These are phyloP conservation scores for Cephaloascus albidus DNA, from an alignment of 805 yeast genomes.

Conservation along the genomic window DNA sequence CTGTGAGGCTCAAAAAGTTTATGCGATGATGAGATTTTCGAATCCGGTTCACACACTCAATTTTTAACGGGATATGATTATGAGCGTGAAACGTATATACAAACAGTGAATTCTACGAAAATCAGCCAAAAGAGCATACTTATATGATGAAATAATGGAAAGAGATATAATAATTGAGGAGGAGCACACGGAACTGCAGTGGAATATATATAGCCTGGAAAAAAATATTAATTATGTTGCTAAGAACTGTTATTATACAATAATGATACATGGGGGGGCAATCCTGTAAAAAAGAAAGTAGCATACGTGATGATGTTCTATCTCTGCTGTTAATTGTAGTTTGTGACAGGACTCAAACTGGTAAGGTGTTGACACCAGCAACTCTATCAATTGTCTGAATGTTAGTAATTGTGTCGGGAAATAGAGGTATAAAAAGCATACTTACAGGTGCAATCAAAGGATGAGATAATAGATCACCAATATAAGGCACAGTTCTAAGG, in stretches of 20 bases:
- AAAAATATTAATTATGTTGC: too few species aligned
- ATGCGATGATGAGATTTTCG: too few species aligned
- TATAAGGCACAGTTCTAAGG: slow-evolving; percentile 75
- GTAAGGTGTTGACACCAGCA: slow-evolving; percentile 12
- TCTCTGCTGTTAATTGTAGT: neutral
- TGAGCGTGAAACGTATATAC: too few species aligned
- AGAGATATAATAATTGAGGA: too few species aligned
- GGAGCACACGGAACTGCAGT: too few species aligned
- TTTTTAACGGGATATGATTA: too few species aligned
- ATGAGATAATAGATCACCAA: slow-evolving; percentile 77
- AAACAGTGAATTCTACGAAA: too few species aligned
- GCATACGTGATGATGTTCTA: neutral
- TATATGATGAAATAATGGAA: too few species aligned
- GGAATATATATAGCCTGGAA: too few species aligned
- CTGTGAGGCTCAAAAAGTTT: neutral
- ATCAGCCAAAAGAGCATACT: too few species aligned
- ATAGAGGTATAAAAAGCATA: neutral
- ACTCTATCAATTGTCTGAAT: slow-evolving; percentile 8
- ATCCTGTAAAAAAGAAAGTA: too few species aligned
- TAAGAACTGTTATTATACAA: neutral
- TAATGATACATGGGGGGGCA: neutral
- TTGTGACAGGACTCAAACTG: slow-evolving; percentile 5
- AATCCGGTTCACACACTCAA: too few species aligned
- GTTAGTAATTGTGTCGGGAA: neutral
- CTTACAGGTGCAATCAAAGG: slow-evolving; percentile 69